Evolutionary conservation across 257 asterid species (phyloP).

Genomic region (Nicotiana sylvestris): DNA sequence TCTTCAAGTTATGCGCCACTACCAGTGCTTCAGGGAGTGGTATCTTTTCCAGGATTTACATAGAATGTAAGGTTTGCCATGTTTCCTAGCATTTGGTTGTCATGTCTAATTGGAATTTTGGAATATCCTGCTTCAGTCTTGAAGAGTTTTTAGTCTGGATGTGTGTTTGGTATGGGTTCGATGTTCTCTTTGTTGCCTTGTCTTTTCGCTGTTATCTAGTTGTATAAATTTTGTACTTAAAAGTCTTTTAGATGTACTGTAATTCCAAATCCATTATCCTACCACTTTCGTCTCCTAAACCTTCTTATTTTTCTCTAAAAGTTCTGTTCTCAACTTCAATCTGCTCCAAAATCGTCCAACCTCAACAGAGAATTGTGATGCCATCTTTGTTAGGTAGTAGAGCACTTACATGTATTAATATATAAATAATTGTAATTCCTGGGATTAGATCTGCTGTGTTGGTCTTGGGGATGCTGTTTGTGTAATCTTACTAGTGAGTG

Average conservation of each 20-base stretch:
- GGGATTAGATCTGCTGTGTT: neutral
- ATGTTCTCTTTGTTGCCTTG: too few relatives aligned
- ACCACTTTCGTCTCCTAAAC: too few relatives aligned
- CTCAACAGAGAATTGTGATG: too few relatives aligned
- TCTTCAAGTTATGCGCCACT: slow-evolving; percentile 81
- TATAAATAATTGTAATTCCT: too few relatives aligned
- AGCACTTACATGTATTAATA: too few relatives aligned
- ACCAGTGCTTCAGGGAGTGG: slow-evolving; percentile 84
- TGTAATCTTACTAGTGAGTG: neutral
- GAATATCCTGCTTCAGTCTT: too few relatives aligned
- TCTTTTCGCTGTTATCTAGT: too few relatives aligned
- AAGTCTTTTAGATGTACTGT: too few relatives aligned
- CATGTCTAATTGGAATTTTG: neutral
- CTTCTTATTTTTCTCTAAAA: neutral
- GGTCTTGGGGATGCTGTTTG: neutral
- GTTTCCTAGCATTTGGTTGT: neutral
- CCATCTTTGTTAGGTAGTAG: neutral
- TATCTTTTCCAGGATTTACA: slow-evolving; percentile 79
- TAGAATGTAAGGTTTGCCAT: slow-evolving; percentile 60
- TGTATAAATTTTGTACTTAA: too few relatives aligned
- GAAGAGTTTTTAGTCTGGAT: too few relatives aligned
- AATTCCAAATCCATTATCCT: neutral
- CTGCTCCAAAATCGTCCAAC: too few relatives aligned
- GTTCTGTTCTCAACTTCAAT: neutral
- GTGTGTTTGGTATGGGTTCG: too few relatives aligned